These are phyloP conservation scores for Xylaria grammica DNA, from an alignment of 495 filamentous ascomycete genomes.

Conservation along the genomic window DNA sequence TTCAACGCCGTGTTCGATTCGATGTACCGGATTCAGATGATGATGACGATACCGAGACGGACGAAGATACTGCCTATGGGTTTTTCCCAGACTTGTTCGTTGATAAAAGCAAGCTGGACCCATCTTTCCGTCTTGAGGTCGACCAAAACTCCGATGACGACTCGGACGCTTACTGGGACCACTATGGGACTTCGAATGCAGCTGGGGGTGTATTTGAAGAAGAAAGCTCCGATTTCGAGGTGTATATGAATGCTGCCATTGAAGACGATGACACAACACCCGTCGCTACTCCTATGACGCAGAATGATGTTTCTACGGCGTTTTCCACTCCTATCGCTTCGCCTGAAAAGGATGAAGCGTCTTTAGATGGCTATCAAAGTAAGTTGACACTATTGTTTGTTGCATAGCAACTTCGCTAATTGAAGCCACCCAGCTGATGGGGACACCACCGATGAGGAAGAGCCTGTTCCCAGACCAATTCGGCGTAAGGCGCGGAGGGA, in stretches of 20 bases:
- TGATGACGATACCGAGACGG: conserved; percentile 51
- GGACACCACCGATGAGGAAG: conserved; percentile 81
- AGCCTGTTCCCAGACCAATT: conserved; percentile 61
- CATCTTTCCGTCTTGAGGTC: conserved; percentile 69
- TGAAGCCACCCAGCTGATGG: conserved; percentile 67
- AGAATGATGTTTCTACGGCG: conserved; percentile 53
- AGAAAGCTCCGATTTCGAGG: conserved; percentile 41
- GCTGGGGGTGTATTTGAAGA: conserved; percentile 22
- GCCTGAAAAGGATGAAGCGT: conserved; percentile 51
- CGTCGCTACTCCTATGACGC: conserved; percentile 50
- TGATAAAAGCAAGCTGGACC: conserved; percentile 71
- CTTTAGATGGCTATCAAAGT: conserved; percentile 83
- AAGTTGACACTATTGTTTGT: conserved; percentile 41
- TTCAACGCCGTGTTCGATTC: conserved; percentile 58
- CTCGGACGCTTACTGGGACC: conserved; percentile 53
- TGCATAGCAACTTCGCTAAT: conserved; percentile 57
- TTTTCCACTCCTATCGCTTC: conserved; percentile 54
- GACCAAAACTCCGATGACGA: conserved; percentile 64
- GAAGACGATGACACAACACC: conserved; percentile 40
- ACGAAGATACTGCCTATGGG: conserved; percentile 49
- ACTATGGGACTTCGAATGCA: conserved; percentile 37
- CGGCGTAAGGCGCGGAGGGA: conserved; percentile 59
- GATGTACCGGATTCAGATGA: conserved; percentile 54
- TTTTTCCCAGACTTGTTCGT: conserved; percentile 76
- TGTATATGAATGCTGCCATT: conserved; percentile 29